Evolutionary conservation across 2,329 filamentous ascomycete genomes (phyloP), one percentile per base, ranked within the genome.

Genomic region (Venturia carpophila): DNA sequence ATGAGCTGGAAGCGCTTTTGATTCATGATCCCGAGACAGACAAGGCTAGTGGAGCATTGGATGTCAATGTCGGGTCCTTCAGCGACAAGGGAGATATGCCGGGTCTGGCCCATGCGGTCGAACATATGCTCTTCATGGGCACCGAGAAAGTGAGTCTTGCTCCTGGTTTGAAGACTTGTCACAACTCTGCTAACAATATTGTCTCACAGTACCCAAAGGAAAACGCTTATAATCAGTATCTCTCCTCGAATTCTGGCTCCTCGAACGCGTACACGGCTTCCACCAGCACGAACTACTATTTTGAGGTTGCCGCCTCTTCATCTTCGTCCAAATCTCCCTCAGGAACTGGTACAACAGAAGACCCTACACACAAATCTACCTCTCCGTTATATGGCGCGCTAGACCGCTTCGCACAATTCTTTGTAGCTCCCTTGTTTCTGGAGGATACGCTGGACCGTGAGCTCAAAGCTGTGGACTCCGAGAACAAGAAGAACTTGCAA

Each of bases 71-170:
- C 43, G 94, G 94, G 67, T 95, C 91, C 76, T 97, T 97, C 79
- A 95, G 90, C 73, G 94, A 99, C 73, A 86, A 90, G 69, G 85
- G 89, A 69, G 90, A 92, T 71, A 92, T 97, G 85, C 92, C 91
- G 17, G 92, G 94, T 67, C 92, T 96, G 85, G 93, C 93, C 63
- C 94, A 97, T 79, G 92, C 92, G 7, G 91, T 97, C 64, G 93
- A 97, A 80, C 93, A 97, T 83, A 79, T 97, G 69, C 80, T 99
- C 30, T 99, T 99, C 79, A 97, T 99, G 94, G 94, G 94, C 62
- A 99, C 94, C 9, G 89, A 96, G 76, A 99, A 97, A 82, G 86
- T 87, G 75, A 13, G 52, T 42, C 9, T 19, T 17, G 5, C 42
- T 41, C 15, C 39, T 41, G 24, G 19, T 21, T n/a, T 37, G 11